Evolutionary conservation across 1,284 basidiomycete species (phyloP), one percentile per base, ranked within the genome.

Genomic region (Psilocybe mexicana): DNA sequence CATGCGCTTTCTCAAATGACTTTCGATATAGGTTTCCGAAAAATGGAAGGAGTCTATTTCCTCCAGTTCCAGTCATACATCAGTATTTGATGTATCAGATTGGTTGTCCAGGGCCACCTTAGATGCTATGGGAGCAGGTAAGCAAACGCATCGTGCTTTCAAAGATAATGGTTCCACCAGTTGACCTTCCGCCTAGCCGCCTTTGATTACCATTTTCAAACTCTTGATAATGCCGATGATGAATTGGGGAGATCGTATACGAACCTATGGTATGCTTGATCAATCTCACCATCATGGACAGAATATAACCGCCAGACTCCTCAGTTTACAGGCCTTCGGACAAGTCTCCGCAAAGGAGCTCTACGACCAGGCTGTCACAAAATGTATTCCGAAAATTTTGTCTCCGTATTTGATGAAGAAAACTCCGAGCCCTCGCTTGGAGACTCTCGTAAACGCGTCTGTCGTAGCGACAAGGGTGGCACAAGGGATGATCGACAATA

Each of bases 51-150:
- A n/a, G 82, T 28, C 65, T 72, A 3, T 66, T 81, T 46, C 36
- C 44, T 18, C 63, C 54, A 5, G 65, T 63, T 6, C 61, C 10
- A 43, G 61, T 0, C 67, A 71, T 3, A 64, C 71, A 4, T 70
- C 73, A n/a, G 70, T 77, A 24, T 56, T 84, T 8, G 74, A 87
- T 60, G 60, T 80, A 7, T 63, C 72, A 10, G 23, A 56, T 5
- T 80, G 77, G 76, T 48, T 73, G 23, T 74, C 76, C 38, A 72
- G 74, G 7, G 76, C 74, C 2, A 73, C 77, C 8, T 61, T 82
- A 48, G 81, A 81, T 67, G 74, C 76, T 6, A 77, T 81, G 38
- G 80, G 79, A 3, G 70, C 76, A 67, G 76, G 80, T 78, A 58
- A 36, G 30, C 61, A 28, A 1, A 23, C 11, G 12, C 26, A 38